Conservation (phyloP, 1,284 basidiomycete species). For the Ganoderma sinense region DNA sequence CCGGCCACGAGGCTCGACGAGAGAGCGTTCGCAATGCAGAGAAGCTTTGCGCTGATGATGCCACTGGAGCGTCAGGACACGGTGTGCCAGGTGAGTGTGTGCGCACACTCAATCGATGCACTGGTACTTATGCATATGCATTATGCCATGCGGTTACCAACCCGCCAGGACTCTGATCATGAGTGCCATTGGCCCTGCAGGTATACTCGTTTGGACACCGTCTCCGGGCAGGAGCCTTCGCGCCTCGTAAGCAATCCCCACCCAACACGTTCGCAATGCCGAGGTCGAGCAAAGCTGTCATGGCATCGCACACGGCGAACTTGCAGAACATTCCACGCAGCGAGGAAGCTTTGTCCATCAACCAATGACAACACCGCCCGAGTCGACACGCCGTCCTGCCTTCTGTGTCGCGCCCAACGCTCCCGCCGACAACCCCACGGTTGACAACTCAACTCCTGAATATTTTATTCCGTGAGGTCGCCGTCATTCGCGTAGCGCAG, state of each 20-base stretch:
- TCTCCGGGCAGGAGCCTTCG: neutral
- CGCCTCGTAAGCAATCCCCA: neutral
- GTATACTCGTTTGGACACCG: neutral
- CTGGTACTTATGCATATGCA: slow-evolving; percentile 2
- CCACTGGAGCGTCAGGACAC: neutral
- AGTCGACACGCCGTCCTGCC: neutral
- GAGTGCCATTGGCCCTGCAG: neutral
- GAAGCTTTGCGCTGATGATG: neutral
- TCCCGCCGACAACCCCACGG: neutral
- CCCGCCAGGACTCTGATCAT: too few relatives aligned
- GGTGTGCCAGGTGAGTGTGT: neutral
- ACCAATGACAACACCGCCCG: too few relatives aligned
- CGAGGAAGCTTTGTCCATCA: neutral
- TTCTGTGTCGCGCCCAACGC: neutral
- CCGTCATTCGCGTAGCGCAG: too few relatives aligned
- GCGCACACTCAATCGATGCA: neutral
- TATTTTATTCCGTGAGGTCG: too few relatives aligned
- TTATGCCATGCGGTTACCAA: too few relatives aligned
- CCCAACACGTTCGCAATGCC: slow-evolving; percentile 7
- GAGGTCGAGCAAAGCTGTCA: neutral
- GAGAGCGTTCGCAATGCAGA: neutral
- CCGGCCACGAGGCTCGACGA: neutral
- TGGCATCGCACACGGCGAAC: neutral
- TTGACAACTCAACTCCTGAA: neutral
- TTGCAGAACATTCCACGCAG: slow-evolving; percentile 6